These are phyloP conservation scores for Gossypium bickii DNA, from an alignment of 345 rosid species.

Conservation along the genomic window DNA sequence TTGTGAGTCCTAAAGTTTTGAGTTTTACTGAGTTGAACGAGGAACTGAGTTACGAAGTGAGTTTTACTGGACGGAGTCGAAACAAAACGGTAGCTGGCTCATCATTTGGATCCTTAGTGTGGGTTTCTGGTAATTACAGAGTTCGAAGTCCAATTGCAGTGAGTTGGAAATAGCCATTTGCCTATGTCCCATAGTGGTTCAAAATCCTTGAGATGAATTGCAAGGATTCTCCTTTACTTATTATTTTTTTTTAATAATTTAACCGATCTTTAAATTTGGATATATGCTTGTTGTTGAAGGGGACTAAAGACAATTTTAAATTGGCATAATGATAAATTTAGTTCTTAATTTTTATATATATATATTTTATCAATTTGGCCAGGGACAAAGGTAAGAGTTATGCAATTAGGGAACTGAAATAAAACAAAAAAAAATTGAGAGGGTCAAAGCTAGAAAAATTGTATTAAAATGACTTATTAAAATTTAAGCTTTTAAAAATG, in stretches of 20 bases:
- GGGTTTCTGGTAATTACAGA: conserved; percentile 48
- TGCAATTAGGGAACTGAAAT: too few relatives aligned
- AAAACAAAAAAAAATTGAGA: too few relatives aligned
- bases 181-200: not conserved
- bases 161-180: conserved; percentile 35
- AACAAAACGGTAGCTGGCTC: conserved; percentile 19
- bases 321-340: not conserved
- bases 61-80: conserved; percentile 18
- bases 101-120: conserved; percentile 57
- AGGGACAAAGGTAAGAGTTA: too few relatives aligned
- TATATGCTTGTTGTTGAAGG: not conserved
- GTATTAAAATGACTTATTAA: too few relatives aligned
- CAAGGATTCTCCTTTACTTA: too few relatives aligned
- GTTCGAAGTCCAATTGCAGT: conserved; percentile 75
- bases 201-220: too few relatives aligned
- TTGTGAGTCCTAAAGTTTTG: conserved; percentile 33
- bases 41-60: conserved; percentile 56
- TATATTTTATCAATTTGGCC: too few relatives aligned
- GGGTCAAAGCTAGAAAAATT: too few relatives aligned
- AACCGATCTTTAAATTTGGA: too few relatives aligned
- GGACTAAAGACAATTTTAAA: not conserved
- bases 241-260: too few relatives aligned
- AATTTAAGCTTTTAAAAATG: too few relatives aligned
- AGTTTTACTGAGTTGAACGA: conserved; percentile 36
- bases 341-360: too few relatives aligned